A percentile compares a stretch with the other conserved stretches of the same genome.
Evolutionary conservation across 2,329 filamentous ascomycete species (phyloP).

Genomic region (Colletotrichum euphorbiae): DNA sequence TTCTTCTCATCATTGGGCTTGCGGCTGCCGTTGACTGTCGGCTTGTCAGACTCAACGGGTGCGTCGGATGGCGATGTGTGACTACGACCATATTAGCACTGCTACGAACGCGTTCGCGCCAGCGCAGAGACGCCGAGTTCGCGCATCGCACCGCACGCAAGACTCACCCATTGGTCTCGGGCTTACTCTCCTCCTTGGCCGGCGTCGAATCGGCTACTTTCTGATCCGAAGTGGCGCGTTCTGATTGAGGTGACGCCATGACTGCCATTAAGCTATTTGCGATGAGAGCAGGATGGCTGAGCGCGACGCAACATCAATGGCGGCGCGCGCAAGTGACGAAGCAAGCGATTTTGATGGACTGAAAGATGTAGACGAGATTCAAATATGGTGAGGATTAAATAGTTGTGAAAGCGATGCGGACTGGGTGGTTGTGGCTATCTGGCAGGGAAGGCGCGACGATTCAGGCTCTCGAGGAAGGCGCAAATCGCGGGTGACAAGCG

Average conservation of each 20-base stretch:
- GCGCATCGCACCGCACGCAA: constrained; percentile 39
- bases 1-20: constrained; percentile 41
- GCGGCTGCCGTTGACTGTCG: constrained; percentile 44
- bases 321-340: constrained; percentile 17
- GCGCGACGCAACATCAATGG: constrained; percentile 53
- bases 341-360: neutral
- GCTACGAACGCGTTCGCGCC: neutral
- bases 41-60: constrained; percentile 39
- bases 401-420: neutral
- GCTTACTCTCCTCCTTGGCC: constrained; percentile 48
- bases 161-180: constrained; percentile 55
- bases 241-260: constrained; percentile 63
- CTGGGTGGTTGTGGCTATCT: neutral
- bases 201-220: constrained; percentile 54
- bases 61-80: constrained; percentile 45
- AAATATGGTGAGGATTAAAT: neutral
- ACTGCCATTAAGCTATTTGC: constrained; percentile 58
- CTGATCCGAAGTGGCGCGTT: constrained; percentile 57
- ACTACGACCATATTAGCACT: constrained; percentile 39
- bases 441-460: neutral
- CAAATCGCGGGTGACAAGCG: neutral
- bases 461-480: neutral
- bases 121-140: constrained; percentile 38
- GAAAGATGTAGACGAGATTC: neutral
- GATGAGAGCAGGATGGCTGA: constrained; percentile 45